phyloP scores from a whole-genome alignment of 345 rosid species.

The Eucalyptus urophylla region DNA sequence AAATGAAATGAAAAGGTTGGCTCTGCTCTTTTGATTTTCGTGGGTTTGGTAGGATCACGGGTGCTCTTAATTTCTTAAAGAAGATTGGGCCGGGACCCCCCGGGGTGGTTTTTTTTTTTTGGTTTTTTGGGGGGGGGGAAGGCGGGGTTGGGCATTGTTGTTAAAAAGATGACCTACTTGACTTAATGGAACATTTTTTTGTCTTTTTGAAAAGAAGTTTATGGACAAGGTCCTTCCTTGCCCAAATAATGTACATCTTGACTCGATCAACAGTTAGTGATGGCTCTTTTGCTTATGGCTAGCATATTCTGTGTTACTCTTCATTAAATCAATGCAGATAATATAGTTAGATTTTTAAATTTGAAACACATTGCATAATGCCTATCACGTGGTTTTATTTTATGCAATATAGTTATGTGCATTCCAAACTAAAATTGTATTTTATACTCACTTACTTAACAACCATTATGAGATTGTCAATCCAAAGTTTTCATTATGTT shows the following conservation, averaged over 20 bases:
- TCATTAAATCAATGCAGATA: not conserved
- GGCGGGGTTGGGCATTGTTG: not conserved
- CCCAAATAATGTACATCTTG: not conserved
- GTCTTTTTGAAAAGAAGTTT: not conserved
- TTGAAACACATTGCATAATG: not conserved
- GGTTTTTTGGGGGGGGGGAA: too few relatives aligned
- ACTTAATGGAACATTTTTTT: not conserved
- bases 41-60: not conserved
- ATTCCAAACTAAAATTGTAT: not conserved
- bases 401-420: not conserved
- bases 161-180: not conserved
- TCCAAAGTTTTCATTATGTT: not conserved
- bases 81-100: not conserved
- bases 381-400: not conserved
- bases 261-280: not conserved
- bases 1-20: not conserved
- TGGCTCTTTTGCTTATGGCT: not conserved
- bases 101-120: too few relatives aligned
- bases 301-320: not conserved
- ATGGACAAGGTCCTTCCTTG: not conserved
- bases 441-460: not conserved
- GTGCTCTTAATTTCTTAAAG: not conserved
- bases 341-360: not conserved
- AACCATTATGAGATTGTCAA: not conserved
- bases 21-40: not conserved